Evolutionary conservation across 805 yeast species (phyloP), one percentile per base, ranked within the genome.

Genomic region (Metschnikowia koreensis): DNA sequence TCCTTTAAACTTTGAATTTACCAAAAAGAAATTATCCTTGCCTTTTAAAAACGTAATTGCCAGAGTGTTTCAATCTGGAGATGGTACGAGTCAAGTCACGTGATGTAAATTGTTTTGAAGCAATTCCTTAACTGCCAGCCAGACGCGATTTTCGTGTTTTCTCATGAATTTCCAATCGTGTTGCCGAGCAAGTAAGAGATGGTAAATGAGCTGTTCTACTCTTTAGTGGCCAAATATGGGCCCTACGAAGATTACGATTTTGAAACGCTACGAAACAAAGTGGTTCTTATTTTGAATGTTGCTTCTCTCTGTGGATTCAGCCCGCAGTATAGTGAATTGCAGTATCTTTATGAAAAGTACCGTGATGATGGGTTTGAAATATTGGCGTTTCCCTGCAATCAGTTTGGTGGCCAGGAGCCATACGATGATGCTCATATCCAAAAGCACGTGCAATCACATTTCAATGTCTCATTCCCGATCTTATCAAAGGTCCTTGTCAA

Each of bases 331-430:
- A 71, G 75, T 48, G 93, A 84, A 47, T 71, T 91, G 36, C 92
- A 91, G 69, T 71, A 67, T 39, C 69, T 91, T 12, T 83, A 89
- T 71, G 71, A 82, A 54, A 82, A 83, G 64, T 87, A 85, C 70
- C 70, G 78, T 48, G 81, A 78, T 45, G 63, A 79, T 55, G 96
- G 89, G 1, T 73, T 92, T 26, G 82, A 72, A 42, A 76, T 91
- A 28, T 57, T 91, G 36, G 97, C 91, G 0, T 90, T 91, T 79
- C 97, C 97, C 33, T 89, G 97, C 70, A 88, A 89, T 71, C 97
- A 90, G 67, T 91, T 91, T 66, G 92, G 87, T 26, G 73, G 81
- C 60, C 87, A 94, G 75, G 89, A 92, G 70, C 86, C 94, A 59
- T 84, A 84, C 3, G 64, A 80, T 2, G 82, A 80, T 46, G 80